A percentile compares a stretch with the other conserved stretches of the same genome.
Evolutionary conservation across 805 yeast species (phyloP).

Genomic region (Candida nonsorbophila): DNA sequence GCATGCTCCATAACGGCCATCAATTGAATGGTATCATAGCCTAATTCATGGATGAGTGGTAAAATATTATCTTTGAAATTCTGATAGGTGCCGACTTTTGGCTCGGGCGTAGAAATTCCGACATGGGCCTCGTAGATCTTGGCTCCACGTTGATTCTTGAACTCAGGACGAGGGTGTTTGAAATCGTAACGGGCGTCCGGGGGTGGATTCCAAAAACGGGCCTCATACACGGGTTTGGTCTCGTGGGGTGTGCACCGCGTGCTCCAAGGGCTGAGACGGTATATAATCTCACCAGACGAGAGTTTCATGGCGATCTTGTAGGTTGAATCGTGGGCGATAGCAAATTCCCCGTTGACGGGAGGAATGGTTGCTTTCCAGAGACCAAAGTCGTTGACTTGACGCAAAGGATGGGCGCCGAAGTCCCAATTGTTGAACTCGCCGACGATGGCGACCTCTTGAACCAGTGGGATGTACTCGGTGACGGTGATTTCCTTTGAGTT

Average conservation of each 20-base stretch:
- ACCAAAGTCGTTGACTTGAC: conserved; percentile 58
- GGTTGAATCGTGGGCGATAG: conserved; percentile 77
- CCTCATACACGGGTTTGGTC: conserved; percentile 61
- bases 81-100: conserved; percentile 75
- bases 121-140: conserved; percentile 93
- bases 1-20: conserved; percentile 99
- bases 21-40: conserved; percentile 88
- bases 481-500: conserved; percentile 52
- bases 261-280: conserved; percentile 88
- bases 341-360: conserved; percentile 49
- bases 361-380: conserved; percentile 61
- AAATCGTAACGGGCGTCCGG: conserved; percentile 45
- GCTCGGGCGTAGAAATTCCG: conserved; percentile 91
- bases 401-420: conserved; percentile 48
- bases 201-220: conserved; percentile 87
- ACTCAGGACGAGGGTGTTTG: conserved; percentile 58
- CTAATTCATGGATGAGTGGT: conserved; percentile 80
- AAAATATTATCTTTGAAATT: conserved; percentile 77
- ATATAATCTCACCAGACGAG: conserved; percentile 65
- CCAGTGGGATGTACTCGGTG: conserved; percentile 91
- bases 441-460: conserved; percentile 64
- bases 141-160: conserved; percentile 36
- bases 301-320: conserved; percentile 65
- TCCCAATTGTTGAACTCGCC: conserved; percentile 94
- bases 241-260: conserved; percentile 71